Evolutionary conservation across 208 protist species (phyloP).

Genomic region (Acanthamoeba rhysodes): DNA sequence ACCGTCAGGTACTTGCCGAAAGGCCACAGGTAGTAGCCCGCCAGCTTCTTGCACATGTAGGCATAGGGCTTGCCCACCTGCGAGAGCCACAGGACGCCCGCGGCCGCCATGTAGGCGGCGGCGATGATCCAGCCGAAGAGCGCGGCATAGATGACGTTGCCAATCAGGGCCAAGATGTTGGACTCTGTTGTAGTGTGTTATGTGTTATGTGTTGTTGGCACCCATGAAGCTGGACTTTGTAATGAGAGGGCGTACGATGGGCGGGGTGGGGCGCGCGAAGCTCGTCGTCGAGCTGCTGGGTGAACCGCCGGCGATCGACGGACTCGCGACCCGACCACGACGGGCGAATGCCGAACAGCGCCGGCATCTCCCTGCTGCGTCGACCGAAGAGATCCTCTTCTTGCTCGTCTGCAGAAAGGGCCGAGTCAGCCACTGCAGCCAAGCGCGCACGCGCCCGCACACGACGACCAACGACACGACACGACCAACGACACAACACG

Average conservation of each 20-base stretch:
- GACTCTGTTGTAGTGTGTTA: background rate
- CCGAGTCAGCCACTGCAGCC: background rate
- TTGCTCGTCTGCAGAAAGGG: background rate
- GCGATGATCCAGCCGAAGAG: background rate
- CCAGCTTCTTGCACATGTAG: constrained; percentile 78
- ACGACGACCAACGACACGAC: background rate
- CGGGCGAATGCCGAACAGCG: constrained; percentile 37
- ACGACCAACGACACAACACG: background rate
- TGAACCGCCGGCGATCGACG: background rate
- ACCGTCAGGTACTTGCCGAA: constrained; percentile 81
- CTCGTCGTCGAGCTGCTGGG: background rate
- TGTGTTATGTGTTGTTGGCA: too few relatives aligned
- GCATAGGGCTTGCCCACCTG: constrained; percentile 80
- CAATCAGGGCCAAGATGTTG: background rate
- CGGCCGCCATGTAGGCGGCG: constrained; percentile 7
- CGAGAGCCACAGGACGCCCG: constrained; percentile 2
- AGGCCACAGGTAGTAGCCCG: constrained; percentile 85
- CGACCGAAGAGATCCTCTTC: background rate
- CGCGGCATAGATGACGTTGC: constrained; percentile 5
- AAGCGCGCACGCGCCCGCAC: background rate
- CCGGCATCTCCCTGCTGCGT: constrained; percentile 19
- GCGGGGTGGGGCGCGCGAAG: background rate
- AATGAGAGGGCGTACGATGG: background rate
- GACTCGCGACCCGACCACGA: constrained; percentile 46
- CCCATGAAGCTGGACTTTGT: too few relatives aligned